Evolutionary conservation across 768 basidiomycete genomes (phyloP), one percentile per base, ranked within the genome.

Genomic region (Lactifluus rugatus): DNA sequence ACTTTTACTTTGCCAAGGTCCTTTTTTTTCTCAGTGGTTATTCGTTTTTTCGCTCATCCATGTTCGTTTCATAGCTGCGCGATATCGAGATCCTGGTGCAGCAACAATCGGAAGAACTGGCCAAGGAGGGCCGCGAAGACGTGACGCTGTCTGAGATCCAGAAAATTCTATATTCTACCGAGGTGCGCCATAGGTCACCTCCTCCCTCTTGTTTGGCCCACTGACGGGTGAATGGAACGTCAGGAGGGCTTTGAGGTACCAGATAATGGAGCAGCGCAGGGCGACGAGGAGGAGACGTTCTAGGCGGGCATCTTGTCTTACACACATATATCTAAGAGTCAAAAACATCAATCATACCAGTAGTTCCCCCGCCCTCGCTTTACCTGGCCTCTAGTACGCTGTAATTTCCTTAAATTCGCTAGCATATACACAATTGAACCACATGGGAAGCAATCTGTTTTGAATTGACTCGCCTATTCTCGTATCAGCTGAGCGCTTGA

Each of bases 1-100:
- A 98, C 70, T 98, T 99, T 72, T 99, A 99, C 73, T 99, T 98
- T 71, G 85, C 88, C 67, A 99, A 97, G 82, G 94, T 95, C 64
- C 28, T 48, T 78, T 66, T 28, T 32, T 7, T 1, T 9, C 17
- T 14, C 31, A 31, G 5, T 41, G 25, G 34, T 23, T 28, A 48
- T 52, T 58, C 48, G 56, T 63, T 50, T 10, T 45, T 54, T 36
- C 17, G 1, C 28, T 31, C 2, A 32, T n/a, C 23, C 17, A 25
- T 31, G 17, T 56, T 1, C n/a, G 28, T 47, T 58, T 19, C 19
- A n/a, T 53, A 98, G 93, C 81, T 99, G 55, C 85, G 96, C 34
- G 89, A 95, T 58, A 98, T 99, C 65, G 96, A 99, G 72, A 88
- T 98, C 64, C 76, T 97, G 28, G 91, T 89, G 2, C 93, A 94